Percentiles rank a stretch among this genome's conserved stretches.
These are phyloP conservation scores for Epicoccum nigrum DNA, from an alignment of 2,329 filamentous ascomycete genomes.

Conservation along the genomic window DNA sequence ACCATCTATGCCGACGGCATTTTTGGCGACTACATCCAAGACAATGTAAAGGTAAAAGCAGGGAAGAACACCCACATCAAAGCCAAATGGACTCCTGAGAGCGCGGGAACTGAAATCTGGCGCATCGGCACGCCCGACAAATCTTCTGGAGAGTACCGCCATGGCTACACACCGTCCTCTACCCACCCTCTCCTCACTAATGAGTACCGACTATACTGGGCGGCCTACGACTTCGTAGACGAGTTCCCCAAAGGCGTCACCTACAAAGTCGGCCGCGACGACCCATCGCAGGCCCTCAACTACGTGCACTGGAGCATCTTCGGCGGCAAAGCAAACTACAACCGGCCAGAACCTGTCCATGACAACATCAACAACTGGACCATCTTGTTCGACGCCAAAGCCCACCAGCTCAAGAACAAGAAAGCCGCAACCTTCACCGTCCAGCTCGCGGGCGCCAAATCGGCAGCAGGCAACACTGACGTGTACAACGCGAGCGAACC, in stretches of 20 bases:
- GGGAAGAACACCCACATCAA: constrained; percentile 44
- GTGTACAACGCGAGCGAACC: constrained; percentile 61
- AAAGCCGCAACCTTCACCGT: constrained; percentile 64
- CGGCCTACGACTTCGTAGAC: constrained; percentile 61
- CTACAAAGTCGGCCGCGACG: constrained; percentile 63
- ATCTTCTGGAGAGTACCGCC: constrained; percentile 64
- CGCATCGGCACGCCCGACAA: constrained; percentile 68
- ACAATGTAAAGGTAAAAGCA: constrained; percentile 55
- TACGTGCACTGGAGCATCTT: constrained; percentile 71
- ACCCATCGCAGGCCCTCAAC: constrained; percentile 61
- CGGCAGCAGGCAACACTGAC: constrained; percentile 67
- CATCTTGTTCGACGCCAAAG: constrained; percentile 19
- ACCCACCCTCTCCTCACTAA: constrained; percentile 59
- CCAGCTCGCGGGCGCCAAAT: constrained; percentile 67
- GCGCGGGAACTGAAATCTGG: constrained; percentile 64
- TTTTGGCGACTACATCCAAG: constrained; percentile 65
- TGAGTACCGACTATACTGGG: constrained; percentile 67
- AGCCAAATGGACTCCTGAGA: constrained; percentile 61
- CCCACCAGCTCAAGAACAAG: constrained; percentile 47
- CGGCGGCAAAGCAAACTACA: constrained; percentile 59
- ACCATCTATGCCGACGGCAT: constrained; percentile 67
- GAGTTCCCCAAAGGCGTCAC: constrained; percentile 65
- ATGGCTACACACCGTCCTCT: constrained; percentile 59
- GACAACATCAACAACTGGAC: constrained; percentile 44
- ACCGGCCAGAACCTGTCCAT: constrained; percentile 51